Conservation (phyloP, 2,329 filamentous ascomycete species). For the Hypoxylon sp. region DNA sequence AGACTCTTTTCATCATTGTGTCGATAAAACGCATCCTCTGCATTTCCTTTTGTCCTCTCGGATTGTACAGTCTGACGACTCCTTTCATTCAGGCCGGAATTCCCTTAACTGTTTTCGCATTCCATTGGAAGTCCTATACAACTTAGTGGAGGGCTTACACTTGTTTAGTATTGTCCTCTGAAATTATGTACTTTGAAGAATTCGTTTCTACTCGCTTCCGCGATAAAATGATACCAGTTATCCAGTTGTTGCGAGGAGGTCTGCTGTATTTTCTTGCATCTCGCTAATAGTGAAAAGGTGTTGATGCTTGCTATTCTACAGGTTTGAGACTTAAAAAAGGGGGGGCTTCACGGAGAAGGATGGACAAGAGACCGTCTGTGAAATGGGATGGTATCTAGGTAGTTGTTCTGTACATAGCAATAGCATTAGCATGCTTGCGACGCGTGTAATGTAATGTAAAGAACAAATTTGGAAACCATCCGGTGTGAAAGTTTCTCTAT, state of each 20-base stretch:
- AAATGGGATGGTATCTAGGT: conserved; percentile 31
- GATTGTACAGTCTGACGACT: conserved; percentile 39
- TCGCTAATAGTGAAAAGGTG: conserved; percentile 29
- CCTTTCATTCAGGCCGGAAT: conserved; percentile 30
- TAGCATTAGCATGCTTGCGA: conserved; percentile 29
- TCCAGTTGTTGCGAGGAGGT: conserved; percentile 18
- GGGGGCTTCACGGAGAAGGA: conserved; percentile 25
- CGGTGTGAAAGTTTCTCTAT: conserved; percentile 17
- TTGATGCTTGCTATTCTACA: conserved; percentile 32
- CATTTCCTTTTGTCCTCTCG: conserved; percentile 51
- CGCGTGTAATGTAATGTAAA: conserved; percentile 25
- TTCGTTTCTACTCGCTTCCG: conserved; percentile 36
- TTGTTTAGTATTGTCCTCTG: conserved; percentile 48
- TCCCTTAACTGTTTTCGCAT: conserved; percentile 31
- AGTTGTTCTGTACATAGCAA: conserved; percentile 40
- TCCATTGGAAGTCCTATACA: conserved; percentile 19
- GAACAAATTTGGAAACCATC: conserved; percentile 22
- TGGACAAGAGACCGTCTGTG: conserved; percentile 42
- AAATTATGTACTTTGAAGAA: conserved; percentile 42
- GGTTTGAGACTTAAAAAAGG: conserved; percentile 25
- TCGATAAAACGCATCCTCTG: conserved; percentile 40
- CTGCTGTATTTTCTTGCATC: conserved; percentile 37
- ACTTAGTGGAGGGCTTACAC: conserved; percentile 18
- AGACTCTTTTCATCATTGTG: conserved; percentile 38
- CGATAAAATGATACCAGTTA: conserved; percentile 29